Conservation (phyloP, 345 rosid species). For the thale cress (Arabidopsis thaliana) region TAIR10.1 NC_003070.9:22355001-22355500, state of each 20-base stretch:
- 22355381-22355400: constrained; percentile 63
- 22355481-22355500: background rate
- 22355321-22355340: constrained; percentile 57
- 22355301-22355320: constrained; percentile 66
- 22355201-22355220: constrained; percentile 57
- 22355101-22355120: constrained; percentile 54
- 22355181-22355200: constrained; percentile 59
- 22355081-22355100: constrained; percentile 59
- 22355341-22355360: constrained; percentile 56
- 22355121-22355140: background rate
- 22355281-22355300: constrained; percentile 76
- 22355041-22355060: constrained; percentile 5
- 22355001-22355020: background rate
- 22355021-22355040: constrained; percentile 20
- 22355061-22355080: background rate
- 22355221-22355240: constrained; percentile 62
- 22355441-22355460: background rate
- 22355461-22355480: background rate
- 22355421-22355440: background rate
- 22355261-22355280: constrained; percentile 69
- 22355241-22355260: constrained; percentile 65
- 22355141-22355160: constrained; percentile 54
- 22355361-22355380: constrained; percentile 50
- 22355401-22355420: constrained; percentile 53
- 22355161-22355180: constrained; percentile 52